A percentile compares a stretch with the other conserved stretches of the same genome.
Evolutionary conservation across 257 asterid species (phyloP).

Genomic region (Leptodermis oblonga): DNA sequence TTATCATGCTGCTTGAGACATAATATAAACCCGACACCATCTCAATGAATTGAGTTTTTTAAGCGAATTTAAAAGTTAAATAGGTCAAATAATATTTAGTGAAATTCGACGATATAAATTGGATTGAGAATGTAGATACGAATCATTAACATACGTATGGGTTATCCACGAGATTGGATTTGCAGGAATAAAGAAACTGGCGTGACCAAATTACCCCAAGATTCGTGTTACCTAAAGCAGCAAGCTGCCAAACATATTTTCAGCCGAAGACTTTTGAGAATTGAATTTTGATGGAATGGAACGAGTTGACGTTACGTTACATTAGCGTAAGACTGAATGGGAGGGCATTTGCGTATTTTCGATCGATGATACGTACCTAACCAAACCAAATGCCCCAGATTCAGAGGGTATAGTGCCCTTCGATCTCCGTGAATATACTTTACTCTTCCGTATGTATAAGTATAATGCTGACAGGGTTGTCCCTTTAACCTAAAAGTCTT

Average conservation of each 20-base stretch:
- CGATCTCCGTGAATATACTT: constrained; percentile 5
- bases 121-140: too few species aligned
- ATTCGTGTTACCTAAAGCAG: constrained; percentile 4
- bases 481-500: constrained; percentile 5
- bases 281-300: neutral
- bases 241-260: constrained; percentile 4
- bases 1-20: too few species aligned
- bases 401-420: constrained; percentile 4
- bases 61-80: too few species aligned
- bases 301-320: neutral
- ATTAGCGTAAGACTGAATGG: too few species aligned
- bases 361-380: neutral
- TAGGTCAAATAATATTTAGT: too few species aligned
- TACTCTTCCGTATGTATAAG: neutral
- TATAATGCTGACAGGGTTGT: constrained; percentile 9
- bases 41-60: too few species aligned
- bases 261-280: too few species aligned
- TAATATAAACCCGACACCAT: too few species aligned
- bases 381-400: neutral
- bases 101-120: too few species aligned
- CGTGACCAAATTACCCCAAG: constrained; percentile 4
- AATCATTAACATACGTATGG: too few species aligned
- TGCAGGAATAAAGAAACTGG: constrained; percentile 12
- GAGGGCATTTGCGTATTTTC: neutral
- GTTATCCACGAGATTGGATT: too few species aligned